Conservation (phyloP, 129 eudicot species). For the Pittosporum tobira region DNA sequence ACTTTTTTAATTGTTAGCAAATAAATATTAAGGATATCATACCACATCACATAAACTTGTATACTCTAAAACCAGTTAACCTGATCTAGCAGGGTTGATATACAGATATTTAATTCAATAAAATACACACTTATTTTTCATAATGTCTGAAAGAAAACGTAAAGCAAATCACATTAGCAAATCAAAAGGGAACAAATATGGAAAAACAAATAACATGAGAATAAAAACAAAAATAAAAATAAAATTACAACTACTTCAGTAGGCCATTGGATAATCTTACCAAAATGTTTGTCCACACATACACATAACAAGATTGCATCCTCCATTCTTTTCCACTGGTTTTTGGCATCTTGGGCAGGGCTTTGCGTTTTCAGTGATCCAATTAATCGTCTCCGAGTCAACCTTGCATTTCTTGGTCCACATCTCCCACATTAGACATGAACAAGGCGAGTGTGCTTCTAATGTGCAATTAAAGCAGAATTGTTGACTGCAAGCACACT, state of each 20-base stretch:
- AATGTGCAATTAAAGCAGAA: constrained; percentile 6
- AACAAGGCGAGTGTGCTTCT: constrained; percentile 9
- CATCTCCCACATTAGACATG: constrained; percentile 9
- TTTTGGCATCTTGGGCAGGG: constrained; percentile 17
- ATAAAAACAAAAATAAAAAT: not conserved
- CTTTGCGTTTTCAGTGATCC: constrained; percentile 18
- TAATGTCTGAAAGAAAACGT: not conserved
- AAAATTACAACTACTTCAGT: not conserved
- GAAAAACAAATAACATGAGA: not conserved
- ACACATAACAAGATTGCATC: constrained; percentile 12
- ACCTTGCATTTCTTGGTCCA: constrained; percentile 5
- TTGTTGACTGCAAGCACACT: constrained; percentile 5
- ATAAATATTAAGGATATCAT: too few relatives aligned
- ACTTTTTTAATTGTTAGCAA: too few relatives aligned
- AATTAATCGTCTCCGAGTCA: constrained; percentile 5
- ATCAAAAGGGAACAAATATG: too few relatives aligned
- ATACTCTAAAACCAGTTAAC: too few relatives aligned
- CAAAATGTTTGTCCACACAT: constrained; percentile 19
- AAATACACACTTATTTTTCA: not conserved
- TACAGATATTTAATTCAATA: not conserved
- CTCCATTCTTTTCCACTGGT: constrained; percentile 16
- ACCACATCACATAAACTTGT: too few relatives aligned
- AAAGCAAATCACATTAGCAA: too few relatives aligned
- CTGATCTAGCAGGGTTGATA: not conserved
- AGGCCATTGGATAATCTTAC: not conserved